These are phyloP conservation scores for Aspergillus taichungensis DNA, from an alignment of 495 filamentous ascomycete species.

Conservation along the genomic window DNA sequence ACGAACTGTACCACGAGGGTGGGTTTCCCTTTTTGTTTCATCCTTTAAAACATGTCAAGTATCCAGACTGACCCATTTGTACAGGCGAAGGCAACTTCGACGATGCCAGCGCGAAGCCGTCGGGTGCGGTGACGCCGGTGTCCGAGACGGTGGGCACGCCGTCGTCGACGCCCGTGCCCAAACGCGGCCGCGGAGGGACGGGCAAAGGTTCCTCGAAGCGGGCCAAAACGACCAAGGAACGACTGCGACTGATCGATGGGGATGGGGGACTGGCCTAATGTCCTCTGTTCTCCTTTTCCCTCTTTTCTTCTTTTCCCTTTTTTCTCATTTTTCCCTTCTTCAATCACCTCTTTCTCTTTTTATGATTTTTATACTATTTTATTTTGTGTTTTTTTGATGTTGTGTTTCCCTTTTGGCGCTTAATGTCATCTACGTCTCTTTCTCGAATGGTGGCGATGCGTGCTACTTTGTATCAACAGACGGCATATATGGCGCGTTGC, in stretches of 20 bases:
- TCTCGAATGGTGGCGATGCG: background rate
- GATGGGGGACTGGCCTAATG: constrained; percentile 38
- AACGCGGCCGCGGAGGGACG: constrained; percentile 42
- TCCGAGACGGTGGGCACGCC: constrained; percentile 42
- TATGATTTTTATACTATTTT: background rate
- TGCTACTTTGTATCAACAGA: constrained; percentile 19
- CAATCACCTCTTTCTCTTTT: background rate
- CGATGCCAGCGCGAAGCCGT: constrained; percentile 69
- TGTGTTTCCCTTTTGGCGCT: constrained; percentile 3
- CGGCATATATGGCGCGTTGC: background rate
- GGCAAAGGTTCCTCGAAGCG: constrained; percentile 61
- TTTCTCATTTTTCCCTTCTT: constrained; percentile 2
- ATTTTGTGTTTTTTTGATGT: constrained; percentile 9
- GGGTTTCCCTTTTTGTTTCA: constrained; percentile 23
- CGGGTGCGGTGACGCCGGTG: constrained; percentile 74
- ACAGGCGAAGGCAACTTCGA: constrained; percentile 91
- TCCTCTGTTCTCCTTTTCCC: background rate
- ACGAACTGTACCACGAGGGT: constrained; percentile 99
- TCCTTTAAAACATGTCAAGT: background rate
- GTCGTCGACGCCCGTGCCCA: constrained; percentile 39
- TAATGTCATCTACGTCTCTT: background rate
- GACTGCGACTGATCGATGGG: constrained; percentile 80
- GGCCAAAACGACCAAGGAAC: constrained; percentile 84
- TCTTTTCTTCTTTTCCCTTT: constrained; percentile 7
- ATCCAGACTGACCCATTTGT: constrained; percentile 12